These are phyloP conservation scores for Podospora pseudoanserina DNA, from an alignment of 495 filamentous ascomycete genomes.

Conservation along the genomic window DNA sequence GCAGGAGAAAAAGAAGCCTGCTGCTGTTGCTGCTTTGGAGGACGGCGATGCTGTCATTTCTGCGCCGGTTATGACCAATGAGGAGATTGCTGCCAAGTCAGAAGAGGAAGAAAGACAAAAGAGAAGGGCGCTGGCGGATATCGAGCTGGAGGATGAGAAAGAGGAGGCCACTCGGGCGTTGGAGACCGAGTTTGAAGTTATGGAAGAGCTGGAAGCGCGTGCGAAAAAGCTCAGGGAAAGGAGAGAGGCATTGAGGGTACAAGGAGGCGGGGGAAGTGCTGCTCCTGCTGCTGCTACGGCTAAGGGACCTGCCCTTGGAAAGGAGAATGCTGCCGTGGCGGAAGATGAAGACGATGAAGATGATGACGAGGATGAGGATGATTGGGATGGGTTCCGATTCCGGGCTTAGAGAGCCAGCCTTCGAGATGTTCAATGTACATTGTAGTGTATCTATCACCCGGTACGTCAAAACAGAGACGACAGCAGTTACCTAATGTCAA, in stretches of 20 bases:
- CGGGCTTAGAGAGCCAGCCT: slow-evolving; percentile 29
- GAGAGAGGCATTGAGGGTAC: slow-evolving; percentile 47
- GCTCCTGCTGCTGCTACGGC: slow-evolving; percentile 14
- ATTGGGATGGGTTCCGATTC: slow-evolving; percentile 70
- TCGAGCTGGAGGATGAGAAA: slow-evolving; percentile 62
- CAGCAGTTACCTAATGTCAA: not conserved
- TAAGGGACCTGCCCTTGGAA: slow-evolving; percentile 26
- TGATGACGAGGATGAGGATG: slow-evolving; percentile 55
- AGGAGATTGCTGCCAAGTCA: slow-evolving; percentile 67
- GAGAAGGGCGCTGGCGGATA: slow-evolving; percentile 60
- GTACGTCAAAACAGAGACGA: not conserved
- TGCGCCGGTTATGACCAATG: slow-evolving; percentile 64
- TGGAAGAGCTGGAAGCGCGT: slow-evolving; percentile 83
- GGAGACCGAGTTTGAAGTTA: slow-evolving; percentile 89
- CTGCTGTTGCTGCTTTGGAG: slow-evolving; percentile 25
- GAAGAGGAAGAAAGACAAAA: slow-evolving; percentile 55
- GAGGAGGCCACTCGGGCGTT: slow-evolving; percentile 79
- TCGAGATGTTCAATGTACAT: not conserved
- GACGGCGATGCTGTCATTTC: slow-evolving; percentile 59
- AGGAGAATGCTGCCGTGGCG: slow-evolving; percentile 34
- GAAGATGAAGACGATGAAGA: slow-evolving; percentile 51
- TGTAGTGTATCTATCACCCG: not conserved
- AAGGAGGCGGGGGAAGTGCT: slow-evolving; percentile 22
- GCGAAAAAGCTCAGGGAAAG: slow-evolving; percentile 72
- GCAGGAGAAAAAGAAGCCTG: slow-evolving; percentile 30